phyloP scores from a whole-genome alignment of 805 yeast species.

The Metschnikowia continentalis region DNA sequence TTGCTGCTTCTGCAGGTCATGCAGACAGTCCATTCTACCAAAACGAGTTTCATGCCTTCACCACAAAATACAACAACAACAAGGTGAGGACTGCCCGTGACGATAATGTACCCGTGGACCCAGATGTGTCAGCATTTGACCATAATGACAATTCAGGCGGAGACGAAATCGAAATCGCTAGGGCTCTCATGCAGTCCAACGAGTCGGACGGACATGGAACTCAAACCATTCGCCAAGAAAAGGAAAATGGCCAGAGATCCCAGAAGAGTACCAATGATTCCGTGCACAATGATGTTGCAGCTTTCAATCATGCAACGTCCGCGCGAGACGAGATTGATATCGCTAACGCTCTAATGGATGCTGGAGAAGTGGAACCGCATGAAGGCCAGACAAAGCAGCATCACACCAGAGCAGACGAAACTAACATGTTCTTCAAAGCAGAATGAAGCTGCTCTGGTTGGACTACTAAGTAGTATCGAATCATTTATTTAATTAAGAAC shows the following conservation, averaged over 20 bases:
- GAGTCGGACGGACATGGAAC: constrained; percentile 25
- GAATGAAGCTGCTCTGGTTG: not conserved
- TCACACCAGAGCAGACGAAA: constrained; percentile 10
- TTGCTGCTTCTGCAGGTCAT: constrained; percentile 29
- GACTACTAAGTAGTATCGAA: not conserved
- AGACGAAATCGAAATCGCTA: constrained; percentile 60
- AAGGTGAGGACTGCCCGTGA: constrained; percentile 8
- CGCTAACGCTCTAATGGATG: constrained; percentile 1
- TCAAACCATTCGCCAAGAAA: not conserved
- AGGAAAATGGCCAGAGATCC: not conserved
- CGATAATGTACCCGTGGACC: constrained; percentile 51
- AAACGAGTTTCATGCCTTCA: constrained; percentile 11
- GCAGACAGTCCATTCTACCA: constrained; percentile 16
- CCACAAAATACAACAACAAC: constrained; percentile 8
- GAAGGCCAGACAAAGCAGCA: not conserved
- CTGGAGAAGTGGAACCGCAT: not conserved
- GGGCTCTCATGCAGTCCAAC: constrained; percentile 61
- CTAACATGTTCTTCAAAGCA: constrained; percentile 16
- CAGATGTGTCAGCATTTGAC: constrained; percentile 46
- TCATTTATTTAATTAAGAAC: not conserved
- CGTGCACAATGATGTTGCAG: not conserved
- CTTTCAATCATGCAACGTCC: not conserved
- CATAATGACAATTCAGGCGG: constrained; percentile 28
- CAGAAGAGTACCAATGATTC: not conserved
- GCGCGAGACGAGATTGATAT: constrained; percentile 3